These are phyloP conservation scores for Blastocystis sp. DNA, from an alignment of 352 stramenopile genomes.

Conservation along the genomic window DNA sequence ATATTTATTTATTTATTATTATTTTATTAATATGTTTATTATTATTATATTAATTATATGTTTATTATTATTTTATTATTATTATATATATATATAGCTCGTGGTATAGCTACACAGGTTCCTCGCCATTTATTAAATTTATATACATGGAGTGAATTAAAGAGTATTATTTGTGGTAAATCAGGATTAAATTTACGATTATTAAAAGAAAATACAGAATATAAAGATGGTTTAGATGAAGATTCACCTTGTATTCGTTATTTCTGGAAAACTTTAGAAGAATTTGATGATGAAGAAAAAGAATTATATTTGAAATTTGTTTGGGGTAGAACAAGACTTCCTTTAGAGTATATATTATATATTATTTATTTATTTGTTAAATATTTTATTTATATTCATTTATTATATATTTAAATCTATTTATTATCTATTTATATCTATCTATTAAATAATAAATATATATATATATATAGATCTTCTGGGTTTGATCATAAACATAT, in stretches of 20 bases:
- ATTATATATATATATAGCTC: constrained; percentile 21
- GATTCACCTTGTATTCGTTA: constrained; percentile 57
- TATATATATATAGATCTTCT: constrained; percentile 26
- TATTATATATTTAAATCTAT: too few relatives aligned
- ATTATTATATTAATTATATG: too few relatives aligned
- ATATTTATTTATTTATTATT: too few relatives aligned
- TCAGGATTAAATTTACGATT: constrained; percentile 42
- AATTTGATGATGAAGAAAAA: constrained; percentile 64
- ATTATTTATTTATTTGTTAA: constrained; percentile 61
- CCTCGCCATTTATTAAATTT: constrained; percentile 58
- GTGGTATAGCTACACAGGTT: constrained; percentile 60
- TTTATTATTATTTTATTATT: too few relatives aligned
- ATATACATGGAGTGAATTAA: constrained; percentile 42
- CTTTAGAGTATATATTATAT: constrained; percentile 52
- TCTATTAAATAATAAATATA: too few relatives aligned
- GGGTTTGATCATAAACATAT: constrained; percentile 51
- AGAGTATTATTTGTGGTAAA: constrained; percentile 40
- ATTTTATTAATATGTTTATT: too few relatives aligned
- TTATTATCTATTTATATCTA: too few relatives aligned
- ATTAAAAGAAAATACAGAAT: constrained; percentile 45
- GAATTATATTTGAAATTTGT: constrained; percentile 69
- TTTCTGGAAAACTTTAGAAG: constrained; percentile 65
- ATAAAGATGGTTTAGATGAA: constrained; percentile 66
- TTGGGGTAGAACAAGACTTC: constrained; percentile 59
- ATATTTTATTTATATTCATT: constrained; percentile 46